Percentiles rank a stretch among this genome's conserved stretches.
phyloP scores from a whole-genome alignment of 495 filamentous ascomycete species.

The Achaetomiella virescens region DNA sequence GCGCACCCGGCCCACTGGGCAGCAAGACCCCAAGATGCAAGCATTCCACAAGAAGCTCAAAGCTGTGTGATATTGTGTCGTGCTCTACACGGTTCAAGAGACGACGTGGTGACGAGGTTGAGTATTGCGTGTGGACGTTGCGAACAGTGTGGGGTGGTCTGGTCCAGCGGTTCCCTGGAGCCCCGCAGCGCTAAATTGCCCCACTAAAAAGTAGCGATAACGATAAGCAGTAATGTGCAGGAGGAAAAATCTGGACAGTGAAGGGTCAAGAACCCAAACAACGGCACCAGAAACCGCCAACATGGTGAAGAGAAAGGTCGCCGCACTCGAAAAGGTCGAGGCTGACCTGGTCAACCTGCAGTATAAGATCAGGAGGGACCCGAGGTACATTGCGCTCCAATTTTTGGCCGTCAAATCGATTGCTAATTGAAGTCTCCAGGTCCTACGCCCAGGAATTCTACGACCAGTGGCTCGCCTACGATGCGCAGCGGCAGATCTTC shows the following conservation, averaged over 20 bases:
- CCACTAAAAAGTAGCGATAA: conserved; percentile 3
- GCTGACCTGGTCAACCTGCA: conserved; percentile 84
- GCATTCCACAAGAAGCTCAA: no score
- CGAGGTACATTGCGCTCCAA: conserved; percentile 47
- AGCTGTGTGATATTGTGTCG: no score
- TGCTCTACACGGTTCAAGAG: no score
- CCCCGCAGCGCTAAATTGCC: no score
- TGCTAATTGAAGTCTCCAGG: conserved; percentile 29
- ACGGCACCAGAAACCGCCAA: conserved; percentile 18
- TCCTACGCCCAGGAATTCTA: conserved; percentile 83
- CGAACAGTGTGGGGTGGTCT: neutral
- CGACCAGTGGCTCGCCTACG: conserved; percentile 88
- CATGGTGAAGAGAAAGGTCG: conserved; percentile 81
- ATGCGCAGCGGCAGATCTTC: conserved; percentile 84
- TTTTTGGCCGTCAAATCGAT: neutral
- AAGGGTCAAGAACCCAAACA: neutral
- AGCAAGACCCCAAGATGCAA: no score
- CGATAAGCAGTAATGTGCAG: neutral
- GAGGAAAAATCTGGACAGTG: conserved; percentile 11
- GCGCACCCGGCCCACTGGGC: no score
- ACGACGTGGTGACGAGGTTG: no score
- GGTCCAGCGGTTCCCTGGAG: neutral
- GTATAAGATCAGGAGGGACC: conserved; percentile 81
- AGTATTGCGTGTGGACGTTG: no score
- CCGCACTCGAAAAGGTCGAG: conserved; percentile 90